Base-by-base conservation (phyloP, 345 rosid genomes). In the Populus simonii region DNA sequence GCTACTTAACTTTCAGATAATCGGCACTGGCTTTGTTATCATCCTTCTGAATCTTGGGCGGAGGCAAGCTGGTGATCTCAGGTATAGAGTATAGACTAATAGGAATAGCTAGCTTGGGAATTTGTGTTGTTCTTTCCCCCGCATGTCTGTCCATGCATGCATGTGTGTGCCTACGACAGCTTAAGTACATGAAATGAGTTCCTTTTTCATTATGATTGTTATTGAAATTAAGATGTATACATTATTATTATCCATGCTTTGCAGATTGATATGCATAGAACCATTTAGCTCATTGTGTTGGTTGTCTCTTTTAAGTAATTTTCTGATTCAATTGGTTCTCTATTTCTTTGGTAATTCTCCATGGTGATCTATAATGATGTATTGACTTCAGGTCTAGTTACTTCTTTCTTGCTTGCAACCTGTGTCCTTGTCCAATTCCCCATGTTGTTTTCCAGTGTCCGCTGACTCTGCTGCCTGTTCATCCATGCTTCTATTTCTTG, bases 41-140 rank as follows among this genome's bases (percentile, higher is more conserved):
- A 92, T 94, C 79, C 88, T 94, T 78, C 79, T 94, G 77, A 94
- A 94, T 83, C 96, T 91, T 81, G 96, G 97, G 81, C 83, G 83
- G 77, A 86, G 92, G 76, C 93, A 88, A 83, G 92, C 96, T 31
- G 96, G 97, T 86, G 98, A 94, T 75, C 74, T 87, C 82, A 94
- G 98, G 97, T 94, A 91, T 79, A 10, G 18, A 25, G 29, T 3
- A 41, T 23, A 55, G 15, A 69, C 4, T 41, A 41, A 10, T 41
- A 9, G 57, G 13, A 7, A 23, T 15, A 39, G 12, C 33, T 38
- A 51, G 23, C 31, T 49, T 5, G 39, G 31, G 72, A 69, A 39
- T n/a, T 31, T 72, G 13, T 53, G 7, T 20, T 53, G 18, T 36
- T 36, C 69, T 66, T 27, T 66, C 39, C 17, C 67, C 16, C 3